Evolutionary conservation across 2,329 filamentous ascomycete species (phyloP), one percentile per base, ranked within the genome.

Genomic region (Chaetomium olivaceum): DNA sequence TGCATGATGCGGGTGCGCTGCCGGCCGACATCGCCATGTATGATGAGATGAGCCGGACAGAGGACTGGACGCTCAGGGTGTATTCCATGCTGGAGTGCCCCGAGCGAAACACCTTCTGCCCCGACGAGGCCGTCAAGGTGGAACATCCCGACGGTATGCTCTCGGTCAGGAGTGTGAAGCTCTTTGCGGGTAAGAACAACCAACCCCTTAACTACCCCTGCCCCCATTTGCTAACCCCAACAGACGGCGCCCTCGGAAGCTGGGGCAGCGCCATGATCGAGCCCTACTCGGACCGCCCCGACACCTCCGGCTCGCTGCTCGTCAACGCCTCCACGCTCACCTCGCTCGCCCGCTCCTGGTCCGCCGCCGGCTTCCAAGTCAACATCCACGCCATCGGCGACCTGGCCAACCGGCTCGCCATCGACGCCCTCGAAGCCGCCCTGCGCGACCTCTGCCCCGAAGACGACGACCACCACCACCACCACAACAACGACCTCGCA

Each of bases 321-420:
- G 85, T 90, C 62, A 89, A 89, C 73, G 82, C 84, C n/a, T 84
- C 83, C 0, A 81, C 83, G 3, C 78, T 91, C 61, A 81, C 80
- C 0, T 73, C 78, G 6, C 77, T 89, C 11, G 80, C 87, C 2
- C 77, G 76, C 12, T 75, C 83, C 31, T 91, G 89, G 89, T 83
- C 87, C 19, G 76, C 76, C 2, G 81, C 80, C 43, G 87, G 86
- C 14, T 91, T 83, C 71, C 89, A 91, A 73, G 87, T 91, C 63
- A 89, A 89, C 72, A 89, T 91, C 66, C 89, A 91, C 74, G 89
- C 88, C 57, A 91, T 91, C 65, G 89, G 89, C 9, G 89, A 91
- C 74, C 80, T 85, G 4, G 89, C 89, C 19, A 90, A 90, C 73
- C 83, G 88, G 29, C 79, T 86, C 36, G 87, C 87, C 63, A 77